Conservation (phyloP, 805 yeast species). For the Danielia oregonensis region DNA sequence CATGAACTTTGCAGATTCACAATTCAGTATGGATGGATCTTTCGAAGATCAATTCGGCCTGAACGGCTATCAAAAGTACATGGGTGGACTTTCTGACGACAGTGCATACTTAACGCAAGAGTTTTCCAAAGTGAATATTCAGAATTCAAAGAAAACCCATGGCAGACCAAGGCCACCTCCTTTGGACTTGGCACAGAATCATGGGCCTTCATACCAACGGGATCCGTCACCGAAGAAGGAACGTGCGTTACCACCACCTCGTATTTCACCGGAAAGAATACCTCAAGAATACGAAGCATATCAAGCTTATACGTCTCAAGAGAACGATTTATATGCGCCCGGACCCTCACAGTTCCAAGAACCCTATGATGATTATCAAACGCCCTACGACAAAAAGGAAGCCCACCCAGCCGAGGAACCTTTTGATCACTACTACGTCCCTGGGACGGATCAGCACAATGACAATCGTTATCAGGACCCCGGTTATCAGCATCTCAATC, state of each 20-base stretch:
- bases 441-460: conserved; percentile 8
- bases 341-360: conserved; percentile 17
- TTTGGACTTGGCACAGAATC: conserved; percentile 4
- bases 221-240: neutral
- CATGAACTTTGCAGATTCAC: conserved; percentile 2
- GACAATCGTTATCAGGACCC: conserved; percentile 18
- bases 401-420: conserved; percentile 19
- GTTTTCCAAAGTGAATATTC: conserved; percentile 3
- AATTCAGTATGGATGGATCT: conserved; percentile 1
- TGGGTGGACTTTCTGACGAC: neutral
- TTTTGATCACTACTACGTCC: conserved; percentile 22
- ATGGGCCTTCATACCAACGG: neutral
- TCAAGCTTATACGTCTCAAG: conserved; percentile 1
- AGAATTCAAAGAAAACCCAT: conserved; percentile 1
- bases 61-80: neutral
- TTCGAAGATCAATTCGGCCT: conserved; percentile 5
- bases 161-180: conserved; percentile 15
- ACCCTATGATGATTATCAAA: conserved; percentile 24
- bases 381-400: conserved; percentile 15
- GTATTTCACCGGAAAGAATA: neutral
- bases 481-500: conserved; percentile 4
- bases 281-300: conserved; percentile 3
- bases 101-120: conserved; percentile 5
- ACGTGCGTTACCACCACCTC: neutral
- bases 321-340: neutral